Evolutionary conservation across 2,329 filamentous ascomycete genomes (phyloP), one percentile per base, ranked within the genome.

Genomic region (Pseudogymnoascus sp.): DNA sequence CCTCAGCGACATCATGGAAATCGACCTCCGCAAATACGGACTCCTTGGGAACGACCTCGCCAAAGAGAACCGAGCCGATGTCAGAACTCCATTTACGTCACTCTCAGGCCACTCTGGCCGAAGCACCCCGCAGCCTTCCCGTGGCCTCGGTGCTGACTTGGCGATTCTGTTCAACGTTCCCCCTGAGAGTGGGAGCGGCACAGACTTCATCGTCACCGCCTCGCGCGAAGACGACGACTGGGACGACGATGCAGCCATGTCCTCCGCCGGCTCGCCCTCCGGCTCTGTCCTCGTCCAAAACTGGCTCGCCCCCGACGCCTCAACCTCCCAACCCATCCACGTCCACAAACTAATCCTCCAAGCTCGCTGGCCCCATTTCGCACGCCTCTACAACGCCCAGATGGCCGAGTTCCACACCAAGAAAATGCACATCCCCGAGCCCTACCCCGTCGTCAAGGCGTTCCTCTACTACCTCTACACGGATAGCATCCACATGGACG

Each of bases 391-490:
- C 79, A 88, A 89, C 61, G 87, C 93, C 3, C 92, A 97, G 72
- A 99, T 99, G 95, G 88, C 90, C 11, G 95, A 99, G 74, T 99
- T 96, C 71, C 95, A 99, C 73, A 95, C 91, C 14, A 95, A 95
- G 72, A 92, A 90, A 75, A 95, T 99, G 89, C 93, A 99, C 76
- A 96, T 99, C 49, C 93, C 95, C 0, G 96, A 99, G 72, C 93
- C 93, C 0, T 97, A 97, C 75, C 88, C 87, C 1, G 92, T 96
- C 0, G 95, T 99, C 56, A 92, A 91, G 69, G 91, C 93, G 0
- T 99, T 99, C 72, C 82, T 99, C 28, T 93, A 95, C 76, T 99
- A 97, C 72, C 84, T 99, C 1, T 99, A 99, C 76, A 97, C 95
- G 0, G 95, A 99, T 75, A 93, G 88, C 69, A 97, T 99, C 68